A percentile compares a stretch with the other conserved stretches of the same genome.
Conservation (phyloP, 192 early-diverging fungal genomes). For the Backusella sp. region DNA sequence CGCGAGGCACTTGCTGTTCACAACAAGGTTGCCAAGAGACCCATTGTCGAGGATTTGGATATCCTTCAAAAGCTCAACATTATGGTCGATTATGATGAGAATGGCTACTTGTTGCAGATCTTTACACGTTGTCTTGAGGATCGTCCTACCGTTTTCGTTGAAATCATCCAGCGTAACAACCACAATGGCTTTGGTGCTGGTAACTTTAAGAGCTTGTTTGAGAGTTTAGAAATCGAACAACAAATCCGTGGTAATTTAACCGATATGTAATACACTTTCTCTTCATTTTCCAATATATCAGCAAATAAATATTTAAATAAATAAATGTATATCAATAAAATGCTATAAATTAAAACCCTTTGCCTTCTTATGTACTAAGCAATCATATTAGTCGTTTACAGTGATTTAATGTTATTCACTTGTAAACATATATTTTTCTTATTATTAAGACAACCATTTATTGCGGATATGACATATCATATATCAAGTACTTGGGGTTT, state of each 20-base stretch:
- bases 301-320: not conserved
- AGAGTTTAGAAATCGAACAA: conserved; percentile 94
- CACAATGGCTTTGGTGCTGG: conserved; percentile 95
- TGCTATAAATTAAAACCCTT: too few species aligned
- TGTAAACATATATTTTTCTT: too few species aligned
- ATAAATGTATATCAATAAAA: not conserved
- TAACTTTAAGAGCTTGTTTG: conserved; percentile 98
- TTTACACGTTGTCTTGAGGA: conserved; percentile 94
- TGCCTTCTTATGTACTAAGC: too few species aligned
- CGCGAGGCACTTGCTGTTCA: conserved; percentile 58
- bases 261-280: conserved; percentile 20
- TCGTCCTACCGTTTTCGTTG: conserved; percentile 94
- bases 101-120: conserved; percentile 95
- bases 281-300: not conserved
- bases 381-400: too few species aligned
- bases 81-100: conserved; percentile 95
- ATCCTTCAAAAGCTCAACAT: conserved; percentile 85
- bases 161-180: conserved; percentile 95
- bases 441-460: too few species aligned
- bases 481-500: too few species aligned
- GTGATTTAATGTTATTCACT: too few species aligned
- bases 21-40: conserved; percentile 58
- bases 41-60: conserved; percentile 83
- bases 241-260: conserved; percentile 82
- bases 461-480: too few species aligned